Base-by-base conservation (phyloP, 441 rosid species). In the Bruguiera hainesii region DNA sequence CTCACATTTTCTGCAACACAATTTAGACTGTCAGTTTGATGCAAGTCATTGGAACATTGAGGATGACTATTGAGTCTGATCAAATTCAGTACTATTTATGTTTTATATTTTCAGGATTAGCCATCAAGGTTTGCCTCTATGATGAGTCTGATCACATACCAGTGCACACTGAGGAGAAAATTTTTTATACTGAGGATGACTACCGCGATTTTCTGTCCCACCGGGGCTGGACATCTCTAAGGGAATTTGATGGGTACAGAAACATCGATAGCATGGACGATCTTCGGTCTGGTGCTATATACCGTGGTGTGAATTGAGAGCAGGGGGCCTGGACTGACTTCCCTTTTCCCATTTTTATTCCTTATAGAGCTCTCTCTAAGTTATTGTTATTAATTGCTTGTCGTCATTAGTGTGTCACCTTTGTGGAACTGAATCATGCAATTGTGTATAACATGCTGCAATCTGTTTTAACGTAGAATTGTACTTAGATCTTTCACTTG, bases 181-280 rank as follows among this genome's bases (percentile, higher is more conserved):
- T 80, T 6, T 89, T 95, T 78, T 95, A 95, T 75, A 89, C 85
- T 0, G 99, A 95, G 78, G 98, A 84, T 52, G 98, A 90, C 77
- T 95, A 87, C 76, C 93, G 87, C 8, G 92, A 89, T 2, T 92
- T 87, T 79, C 86, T 92, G 19, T 73, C 57, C n/a, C 81, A 87
- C 23, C 75, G 87, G 9, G 97, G 96, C 18, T 95, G 93, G 87
- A 81, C 84, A 48, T 80, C 87, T 69, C 79, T 92, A 60, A 90
- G 96, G 75, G 97, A 87, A 79, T 76, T 84, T 61, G 91, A 86
- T 73, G 96, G 96, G 42, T 92, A 85, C 71, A 84, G 96, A 77
- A 89, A 80, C 76, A 72, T 89, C 10, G 91, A 89, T 59, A 87
- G 77, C 69, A 87, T 95, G 95, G 98, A 95, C 74, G 99, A 95